Conservation (phyloP, 1,284 basidiomycete genomes). For the Microbotryum lychnidis-dioicae region DNA sequence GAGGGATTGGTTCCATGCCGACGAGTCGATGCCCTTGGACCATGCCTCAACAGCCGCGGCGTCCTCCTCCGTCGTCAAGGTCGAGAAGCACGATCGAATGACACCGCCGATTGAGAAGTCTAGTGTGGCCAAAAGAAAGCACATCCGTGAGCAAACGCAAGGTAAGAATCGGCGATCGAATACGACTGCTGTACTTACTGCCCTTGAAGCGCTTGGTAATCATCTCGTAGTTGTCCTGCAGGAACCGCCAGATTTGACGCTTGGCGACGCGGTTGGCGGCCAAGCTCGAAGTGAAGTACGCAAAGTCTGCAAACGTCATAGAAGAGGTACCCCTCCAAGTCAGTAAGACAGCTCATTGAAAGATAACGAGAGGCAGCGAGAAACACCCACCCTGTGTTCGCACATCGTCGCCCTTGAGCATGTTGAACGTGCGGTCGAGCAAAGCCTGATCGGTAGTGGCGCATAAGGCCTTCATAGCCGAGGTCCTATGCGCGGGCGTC, state of each 20-base stretch:
- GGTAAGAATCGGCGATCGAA: background rate
- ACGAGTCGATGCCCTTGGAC: constrained; percentile 35
- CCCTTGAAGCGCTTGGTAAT: constrained; percentile 55
- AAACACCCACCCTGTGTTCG: constrained; percentile 36
- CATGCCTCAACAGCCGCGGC: constrained; percentile 57
- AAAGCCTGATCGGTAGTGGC: constrained; percentile 34
- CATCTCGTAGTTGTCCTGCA: constrained; percentile 37
- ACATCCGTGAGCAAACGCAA: background rate
- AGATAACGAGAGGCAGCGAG: too few relatives aligned
- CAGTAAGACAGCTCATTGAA: too few relatives aligned
- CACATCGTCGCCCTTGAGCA: constrained; percentile 35
- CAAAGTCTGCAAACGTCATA: constrained; percentile 6
- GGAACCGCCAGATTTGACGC: constrained; percentile 39
- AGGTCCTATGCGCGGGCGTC: constrained; percentile 43
- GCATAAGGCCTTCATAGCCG: constrained; percentile 40
- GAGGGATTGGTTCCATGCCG: constrained; percentile 16
- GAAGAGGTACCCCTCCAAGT: too few relatives aligned
- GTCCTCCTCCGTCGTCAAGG: constrained; percentile 62
- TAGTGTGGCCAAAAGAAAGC: background rate
- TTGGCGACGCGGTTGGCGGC: constrained; percentile 36
- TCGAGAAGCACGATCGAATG: constrained; percentile 21
- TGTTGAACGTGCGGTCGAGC: constrained; percentile 37
- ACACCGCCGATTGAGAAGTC: constrained; percentile 13
- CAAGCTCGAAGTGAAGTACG: constrained; percentile 38
- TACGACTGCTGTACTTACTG: constrained; percentile 3